These are phyloP conservation scores for Lentinula boryana DNA, from an alignment of 768 basidiomycete species.

Conservation along the genomic window DNA sequence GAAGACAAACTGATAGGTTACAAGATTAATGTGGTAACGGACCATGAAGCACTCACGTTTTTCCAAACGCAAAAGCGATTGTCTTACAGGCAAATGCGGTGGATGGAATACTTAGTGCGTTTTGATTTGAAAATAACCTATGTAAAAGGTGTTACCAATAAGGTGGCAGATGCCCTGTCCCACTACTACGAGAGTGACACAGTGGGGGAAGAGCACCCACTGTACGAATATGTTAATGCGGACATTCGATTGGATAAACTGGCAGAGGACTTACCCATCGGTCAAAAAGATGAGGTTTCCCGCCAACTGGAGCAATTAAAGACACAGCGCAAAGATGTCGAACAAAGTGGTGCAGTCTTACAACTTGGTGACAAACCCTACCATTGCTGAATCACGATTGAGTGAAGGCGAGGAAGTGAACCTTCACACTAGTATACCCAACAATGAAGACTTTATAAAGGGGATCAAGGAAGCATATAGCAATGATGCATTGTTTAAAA, in stretches of 20 bases:
- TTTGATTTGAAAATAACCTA: conserved; percentile 23
- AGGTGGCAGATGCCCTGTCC: conserved; percentile 23
- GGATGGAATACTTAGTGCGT: conserved; percentile 22
- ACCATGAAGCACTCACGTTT: conserved; percentile 20
- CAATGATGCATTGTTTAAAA: background rate
- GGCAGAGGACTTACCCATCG: background rate
- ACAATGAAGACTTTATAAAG: background rate
- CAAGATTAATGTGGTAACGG: conserved; percentile 14
- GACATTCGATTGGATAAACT: conserved; percentile 16
- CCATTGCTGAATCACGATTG: background rate
- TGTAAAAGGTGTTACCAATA: conserved; percentile 19
- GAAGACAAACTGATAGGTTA: conserved; percentile 20
- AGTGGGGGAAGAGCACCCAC: conserved; percentile 6
- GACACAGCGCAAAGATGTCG: background rate
- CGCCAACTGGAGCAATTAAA: background rate
- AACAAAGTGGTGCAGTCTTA: background rate
- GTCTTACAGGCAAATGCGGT: conserved; percentile 16
- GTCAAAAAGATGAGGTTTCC: background rate
- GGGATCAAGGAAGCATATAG: background rate
- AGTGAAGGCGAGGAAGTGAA: too few species aligned
- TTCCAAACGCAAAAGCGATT: conserved; percentile 12
- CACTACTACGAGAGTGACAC: conserved; percentile 23
- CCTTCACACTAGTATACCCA: background rate
- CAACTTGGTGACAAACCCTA: background rate
- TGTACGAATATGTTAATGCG: conserved; percentile 15